Evolutionary conservation across 768 basidiomycete species (phyloP), one percentile per base, ranked within the genome.

Genomic region (Leccinellum luteum): DNA sequence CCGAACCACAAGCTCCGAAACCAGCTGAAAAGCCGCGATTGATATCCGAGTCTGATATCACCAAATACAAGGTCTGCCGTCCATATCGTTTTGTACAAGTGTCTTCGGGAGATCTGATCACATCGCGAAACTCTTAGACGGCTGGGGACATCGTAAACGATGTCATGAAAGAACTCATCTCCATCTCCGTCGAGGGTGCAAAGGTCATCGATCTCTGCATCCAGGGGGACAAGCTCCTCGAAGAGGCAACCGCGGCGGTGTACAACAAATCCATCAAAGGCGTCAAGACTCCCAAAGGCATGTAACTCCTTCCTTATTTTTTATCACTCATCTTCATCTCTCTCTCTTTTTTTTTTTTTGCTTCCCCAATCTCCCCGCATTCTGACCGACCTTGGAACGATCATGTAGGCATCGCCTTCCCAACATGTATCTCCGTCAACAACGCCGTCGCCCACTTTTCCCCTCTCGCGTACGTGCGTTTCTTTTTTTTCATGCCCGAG

Each of bases 361-460:
- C 38, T 41, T 19, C 38, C 10, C 41, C 41, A 19, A 35, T 31
- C 28, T 1, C 23, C 28, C 28, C 49, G 6, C 15, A 19, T 30
- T 15, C 56, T 72, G 27, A 72, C 19, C 14, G 9, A 12, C 12
- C 43, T 6, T 31, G 3, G 38, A 32, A 14, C 28, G n/a, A 3
- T 31, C 8, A 25, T 25, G 15, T 48, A 95, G 93, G 93, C 55
- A 80, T 96, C 70, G 93, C 94, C 2, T 98, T 98, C 81, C 97
- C 97, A 17, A 98, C 97, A 17, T 85, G 81, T 65, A 76, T 99
- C 64, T 95, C 94, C 25, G 86, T 98, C 64, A 98, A 98, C 85
- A 95, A 97, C 76, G 81, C 86, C 65, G 94, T 98, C 60, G 87
- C 93, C 44, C 92, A 98, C 76, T 97, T 94, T 79, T 95, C 95